A percentile compares a stretch with the other conserved stretches of the same genome.
These are phyloP conservation scores for Aspergillus mulundensis DNA, from an alignment of 495 filamentous ascomycete genomes.

Conservation along the genomic window DNA sequence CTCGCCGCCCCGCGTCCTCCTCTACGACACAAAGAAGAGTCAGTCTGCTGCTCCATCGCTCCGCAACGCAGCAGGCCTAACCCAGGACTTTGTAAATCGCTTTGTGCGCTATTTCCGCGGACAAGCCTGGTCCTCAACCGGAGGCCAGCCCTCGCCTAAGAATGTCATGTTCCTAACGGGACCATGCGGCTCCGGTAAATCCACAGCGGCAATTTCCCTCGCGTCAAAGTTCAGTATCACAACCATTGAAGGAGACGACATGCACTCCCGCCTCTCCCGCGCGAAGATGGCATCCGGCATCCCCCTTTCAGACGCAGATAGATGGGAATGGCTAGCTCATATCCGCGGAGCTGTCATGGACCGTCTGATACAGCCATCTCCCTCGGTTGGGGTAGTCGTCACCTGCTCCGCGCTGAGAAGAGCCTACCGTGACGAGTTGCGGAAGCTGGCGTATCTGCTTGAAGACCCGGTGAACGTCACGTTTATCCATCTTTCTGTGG, in stretches of 20 bases:
- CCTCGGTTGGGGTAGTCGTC: constrained; percentile 12
- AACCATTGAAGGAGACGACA: constrained; percentile 23
- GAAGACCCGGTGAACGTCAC: constrained; percentile 24
- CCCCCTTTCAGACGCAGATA: constrained; percentile 19
- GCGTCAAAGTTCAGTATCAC: constrained; percentile 12
- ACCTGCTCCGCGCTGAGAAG: constrained; percentile 23
- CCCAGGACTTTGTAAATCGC: constrained; percentile 1
- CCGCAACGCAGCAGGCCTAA: constrained; percentile 14
- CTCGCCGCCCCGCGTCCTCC: constrained; percentile 12
- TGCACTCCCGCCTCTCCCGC: constrained; percentile 21
- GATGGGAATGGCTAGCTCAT: constrained; percentile 27
- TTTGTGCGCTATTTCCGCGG: constrained; percentile 20
- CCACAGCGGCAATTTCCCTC: constrained; percentile 16
- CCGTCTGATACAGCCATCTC: constrained; percentile 10
- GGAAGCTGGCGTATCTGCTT: constrained; percentile 15
- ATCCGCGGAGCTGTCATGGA: constrained; percentile 27
- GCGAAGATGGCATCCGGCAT: constrained; percentile 20
- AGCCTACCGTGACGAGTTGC: constrained; percentile 22
- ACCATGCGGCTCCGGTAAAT: constrained; percentile 24
- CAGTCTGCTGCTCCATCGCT: constrained; percentile 18
- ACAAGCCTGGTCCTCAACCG: constrained; percentile 13
- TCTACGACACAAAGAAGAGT: constrained; percentile 25
- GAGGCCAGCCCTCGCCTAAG: neutral
- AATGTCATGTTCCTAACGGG: constrained; percentile 24
- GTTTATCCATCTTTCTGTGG: constrained; percentile 16